Percentiles rank a stretch among this genome's conserved stretches.
Conservation (phyloP, 2,329 filamentous ascomycete species). For the Phaeosphaeria sp. region DNA sequence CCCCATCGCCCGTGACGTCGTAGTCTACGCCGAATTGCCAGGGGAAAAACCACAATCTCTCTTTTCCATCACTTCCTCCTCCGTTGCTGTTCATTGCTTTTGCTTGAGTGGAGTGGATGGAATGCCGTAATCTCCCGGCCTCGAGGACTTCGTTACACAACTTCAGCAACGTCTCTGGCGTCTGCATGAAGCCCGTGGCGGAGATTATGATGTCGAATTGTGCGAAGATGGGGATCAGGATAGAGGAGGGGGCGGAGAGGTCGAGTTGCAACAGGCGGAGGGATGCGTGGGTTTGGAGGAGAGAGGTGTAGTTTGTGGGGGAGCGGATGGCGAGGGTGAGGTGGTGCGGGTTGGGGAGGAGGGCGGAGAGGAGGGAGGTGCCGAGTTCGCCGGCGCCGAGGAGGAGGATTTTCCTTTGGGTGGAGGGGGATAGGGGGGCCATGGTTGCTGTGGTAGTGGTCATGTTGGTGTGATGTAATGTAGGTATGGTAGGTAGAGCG, state of each 20-base stretch:
- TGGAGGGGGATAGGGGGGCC: no score
- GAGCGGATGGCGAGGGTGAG: conserved; percentile 64
- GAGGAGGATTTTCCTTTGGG: conserved; percentile 57
- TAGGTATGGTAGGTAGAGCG: no score
- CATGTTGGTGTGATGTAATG: not conserved
- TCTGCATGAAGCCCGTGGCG: conserved; percentile 67
- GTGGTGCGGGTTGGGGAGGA: conserved; percentile 55
- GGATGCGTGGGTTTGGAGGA: conserved; percentile 26
- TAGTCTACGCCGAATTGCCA: conserved; percentile 81
- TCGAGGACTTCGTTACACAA: conserved; percentile 63
- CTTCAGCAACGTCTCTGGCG: conserved; percentile 64
- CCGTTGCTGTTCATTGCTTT: not conserved
- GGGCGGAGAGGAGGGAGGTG: conserved; percentile 59
- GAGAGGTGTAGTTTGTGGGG: conserved; percentile 49
- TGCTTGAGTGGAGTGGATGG: no score
- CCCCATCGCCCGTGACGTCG: conserved; percentile 64
- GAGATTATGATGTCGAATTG: conserved; percentile 64
- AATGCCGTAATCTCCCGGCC: conserved; percentile 52
- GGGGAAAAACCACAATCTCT: conserved; percentile 61
- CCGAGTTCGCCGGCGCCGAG: conserved; percentile 74
- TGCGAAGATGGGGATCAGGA: conserved; percentile 44
- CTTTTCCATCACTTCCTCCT: not conserved
- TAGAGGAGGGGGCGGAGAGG: conserved; percentile 40
- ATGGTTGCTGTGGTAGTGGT: not conserved
- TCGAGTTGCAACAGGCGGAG: conserved; percentile 47